Evolutionary conservation across 1,284 basidiomycete species (phyloP).

Genomic region (Trichosporon coremiiforme): DNA sequence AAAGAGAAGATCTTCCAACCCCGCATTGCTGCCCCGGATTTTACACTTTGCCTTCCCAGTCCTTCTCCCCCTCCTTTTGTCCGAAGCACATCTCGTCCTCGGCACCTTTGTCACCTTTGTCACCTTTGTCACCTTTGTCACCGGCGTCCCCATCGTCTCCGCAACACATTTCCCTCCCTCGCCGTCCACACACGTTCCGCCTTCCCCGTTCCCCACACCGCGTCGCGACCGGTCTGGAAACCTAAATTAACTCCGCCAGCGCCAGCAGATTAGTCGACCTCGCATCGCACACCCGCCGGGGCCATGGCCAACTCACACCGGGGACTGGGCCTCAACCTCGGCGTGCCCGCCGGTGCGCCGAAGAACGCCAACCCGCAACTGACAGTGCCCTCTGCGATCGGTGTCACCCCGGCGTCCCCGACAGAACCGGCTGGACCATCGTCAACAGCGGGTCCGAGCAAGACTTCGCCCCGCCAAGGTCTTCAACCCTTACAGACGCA

Average conservation of each 20-base stretch:
- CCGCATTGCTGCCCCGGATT: conserved; percentile 20
- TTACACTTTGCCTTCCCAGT: conserved; percentile 1
- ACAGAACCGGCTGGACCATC: not conserved
- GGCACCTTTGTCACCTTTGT: not conserved
- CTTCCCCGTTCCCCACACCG: not conserved
- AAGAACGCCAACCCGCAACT: not conserved
- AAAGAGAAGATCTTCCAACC: conserved; percentile 18
- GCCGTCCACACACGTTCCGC: not conserved
- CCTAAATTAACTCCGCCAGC: conserved; percentile 13
- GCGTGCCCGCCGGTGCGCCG: conserved; percentile 1
- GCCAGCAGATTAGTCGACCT: conserved; percentile 13
- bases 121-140: not conserved
- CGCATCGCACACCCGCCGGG: conserved; percentile 6
- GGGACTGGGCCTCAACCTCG: conserved; percentile 16
- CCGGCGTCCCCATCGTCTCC: not conserved
- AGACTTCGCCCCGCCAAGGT: conserved; percentile 4
- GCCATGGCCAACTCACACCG: conserved; percentile 15
- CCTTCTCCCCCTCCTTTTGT: conserved; percentile 2
- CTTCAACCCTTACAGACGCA: conserved; percentile 6
- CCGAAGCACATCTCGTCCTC: not conserved
- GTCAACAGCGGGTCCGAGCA: conserved; percentile 6
- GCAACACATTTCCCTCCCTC: not conserved
- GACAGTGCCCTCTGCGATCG: not conserved
- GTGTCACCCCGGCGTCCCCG: conserved; percentile 6
- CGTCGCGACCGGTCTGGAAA: not conserved